These are phyloP conservation scores for Paecilomyces formosus DNA, from an alignment of 2,329 filamentous ascomycete species.

Conservation along the genomic window DNA sequence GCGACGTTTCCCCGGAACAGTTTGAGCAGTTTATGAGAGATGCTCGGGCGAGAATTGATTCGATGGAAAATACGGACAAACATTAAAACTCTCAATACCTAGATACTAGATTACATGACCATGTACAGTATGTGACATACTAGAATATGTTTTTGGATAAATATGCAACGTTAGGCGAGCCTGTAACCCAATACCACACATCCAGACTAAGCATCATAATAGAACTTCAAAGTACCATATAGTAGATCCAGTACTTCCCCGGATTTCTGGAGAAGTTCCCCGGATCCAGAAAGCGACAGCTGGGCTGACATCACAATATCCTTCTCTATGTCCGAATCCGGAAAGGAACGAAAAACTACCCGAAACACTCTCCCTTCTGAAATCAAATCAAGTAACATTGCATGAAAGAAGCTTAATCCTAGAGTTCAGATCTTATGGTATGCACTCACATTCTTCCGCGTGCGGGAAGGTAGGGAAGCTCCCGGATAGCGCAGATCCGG, in stretches of 20 bases:
- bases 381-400: neutral
- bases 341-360: neutral
- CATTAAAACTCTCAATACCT: neutral
- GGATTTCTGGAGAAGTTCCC: no score
- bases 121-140: no score
- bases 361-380: neutral
- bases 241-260: no score
- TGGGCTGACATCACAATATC: neutral
- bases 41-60: conserved; percentile 4
- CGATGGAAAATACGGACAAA: conserved; percentile 6
- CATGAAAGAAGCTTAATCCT: neutral
- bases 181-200: no score
- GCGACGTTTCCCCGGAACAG: conserved; percentile 3
- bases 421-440: neutral
- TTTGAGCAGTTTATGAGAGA: conserved; percentile 1
- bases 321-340: neutral
- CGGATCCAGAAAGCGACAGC: neutral
- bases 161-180: no score
- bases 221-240: no score
- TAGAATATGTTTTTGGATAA: no score
- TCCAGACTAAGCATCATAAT: no score
- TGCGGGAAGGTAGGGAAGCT: neutral
- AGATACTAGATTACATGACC: no score
- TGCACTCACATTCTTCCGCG: neutral
- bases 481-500: neutral